These are phyloP conservation scores for Calycina herbarum DNA, from an alignment of 2,329 filamentous ascomycete genomes.

Conservation along the genomic window DNA sequence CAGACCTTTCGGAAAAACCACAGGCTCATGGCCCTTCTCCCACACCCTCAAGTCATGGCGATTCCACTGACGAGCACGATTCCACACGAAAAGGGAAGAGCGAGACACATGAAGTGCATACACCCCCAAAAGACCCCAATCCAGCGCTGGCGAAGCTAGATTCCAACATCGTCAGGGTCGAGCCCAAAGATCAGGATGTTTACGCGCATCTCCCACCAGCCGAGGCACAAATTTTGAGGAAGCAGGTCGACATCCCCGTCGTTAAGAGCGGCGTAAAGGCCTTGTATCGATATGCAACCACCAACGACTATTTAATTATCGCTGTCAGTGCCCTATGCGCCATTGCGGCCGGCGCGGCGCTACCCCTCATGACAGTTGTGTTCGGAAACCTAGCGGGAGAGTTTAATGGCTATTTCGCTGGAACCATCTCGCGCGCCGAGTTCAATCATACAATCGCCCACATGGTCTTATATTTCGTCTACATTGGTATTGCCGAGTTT, in stretches of 20 bases:
- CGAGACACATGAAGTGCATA: constrained; percentile 38
- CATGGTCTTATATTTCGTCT: constrained; percentile 80
- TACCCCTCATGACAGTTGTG: constrained; percentile 60
- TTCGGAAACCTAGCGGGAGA: constrained; percentile 74
- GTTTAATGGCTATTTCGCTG: constrained; percentile 62
- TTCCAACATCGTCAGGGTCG: constrained; percentile 37
- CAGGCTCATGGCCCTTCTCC: constrained; percentile 15
- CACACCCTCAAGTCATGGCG: constrained; percentile 27
- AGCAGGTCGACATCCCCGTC: constrained; percentile 65
- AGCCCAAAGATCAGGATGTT: constrained; percentile 45
- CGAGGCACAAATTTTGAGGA: constrained; percentile 66
- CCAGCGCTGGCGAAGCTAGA: constrained; percentile 56
- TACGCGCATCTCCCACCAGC: constrained; percentile 63
- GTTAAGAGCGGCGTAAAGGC: constrained; percentile 64
- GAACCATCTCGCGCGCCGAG: constrained; percentile 46
- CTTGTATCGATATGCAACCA: constrained; percentile 57
- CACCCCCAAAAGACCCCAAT: neutral
- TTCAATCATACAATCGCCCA: constrained; percentile 62
- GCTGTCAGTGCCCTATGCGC: constrained; percentile 51
- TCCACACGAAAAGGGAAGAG: constrained; percentile 23
- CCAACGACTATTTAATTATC: constrained; percentile 52
- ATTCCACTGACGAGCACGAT: constrained; percentile 27
- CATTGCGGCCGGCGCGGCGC: constrained; percentile 58
- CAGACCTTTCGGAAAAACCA: constrained; percentile 32
- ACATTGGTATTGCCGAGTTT: constrained; percentile 80